These are phyloP conservation scores for Sporothrix pseudoabietina DNA, from an alignment of 2,329 filamentous ascomycete genomes.

Conservation along the genomic window DNA sequence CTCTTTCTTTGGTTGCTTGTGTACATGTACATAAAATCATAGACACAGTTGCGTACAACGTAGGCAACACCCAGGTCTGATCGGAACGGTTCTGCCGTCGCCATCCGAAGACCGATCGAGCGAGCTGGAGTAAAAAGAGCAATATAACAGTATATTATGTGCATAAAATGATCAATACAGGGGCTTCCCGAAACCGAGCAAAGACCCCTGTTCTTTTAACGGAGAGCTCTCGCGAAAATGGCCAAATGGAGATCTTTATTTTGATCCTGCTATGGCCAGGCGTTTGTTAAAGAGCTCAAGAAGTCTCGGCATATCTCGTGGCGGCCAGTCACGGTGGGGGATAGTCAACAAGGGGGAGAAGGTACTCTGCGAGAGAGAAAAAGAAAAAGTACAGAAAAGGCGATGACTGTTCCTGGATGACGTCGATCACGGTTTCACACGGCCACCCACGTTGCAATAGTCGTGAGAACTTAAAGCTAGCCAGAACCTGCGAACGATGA, in stretches of 20 bases:
- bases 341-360: not conserved
- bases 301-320: not conserved
- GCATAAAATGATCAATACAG: slow-evolving; percentile 1
- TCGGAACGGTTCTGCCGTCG: not conserved
- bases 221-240: not conserved
- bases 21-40: not conserved
- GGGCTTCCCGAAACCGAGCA: slow-evolving; percentile 4
- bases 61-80: not conserved
- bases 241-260: slow-evolving; percentile 4
- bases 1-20: not conserved
- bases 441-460: not conserved
- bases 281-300: not conserved
- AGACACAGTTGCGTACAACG: not conserved
- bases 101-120: slow-evolving; percentile 1
- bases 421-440: not conserved
- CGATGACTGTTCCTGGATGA: not conserved
- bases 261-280: not conserved
- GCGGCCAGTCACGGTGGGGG: not conserved
- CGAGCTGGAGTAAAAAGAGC: not conserved
- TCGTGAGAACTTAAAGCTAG: not conserved
- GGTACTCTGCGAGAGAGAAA: not conserved
- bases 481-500: slow-evolving; percentile 9
- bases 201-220: not conserved
- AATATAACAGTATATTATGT: not conserved
- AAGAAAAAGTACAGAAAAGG: not conserved